Conservation (phyloP, 768 basidiomycete genomes). For the Psilocybe subaeruginosa region DNA sequence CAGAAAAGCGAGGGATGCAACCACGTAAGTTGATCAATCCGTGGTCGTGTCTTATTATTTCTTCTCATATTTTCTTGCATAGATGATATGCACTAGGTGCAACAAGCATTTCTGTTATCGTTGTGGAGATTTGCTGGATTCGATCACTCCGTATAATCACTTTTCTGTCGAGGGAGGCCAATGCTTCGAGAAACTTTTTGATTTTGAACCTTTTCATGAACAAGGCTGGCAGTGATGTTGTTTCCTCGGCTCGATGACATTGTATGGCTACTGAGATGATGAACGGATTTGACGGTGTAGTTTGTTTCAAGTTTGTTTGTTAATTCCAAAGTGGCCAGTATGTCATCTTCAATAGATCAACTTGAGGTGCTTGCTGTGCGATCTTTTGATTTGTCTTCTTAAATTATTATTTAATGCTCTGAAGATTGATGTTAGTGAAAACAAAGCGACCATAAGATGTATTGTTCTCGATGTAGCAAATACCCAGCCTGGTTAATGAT, state of each 20-base stretch:
- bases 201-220: conserved; percentile 26
- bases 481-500: no score
- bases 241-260: neutral
- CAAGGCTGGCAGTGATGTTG: neutral
- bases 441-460: no score
- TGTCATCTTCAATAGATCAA: no score
- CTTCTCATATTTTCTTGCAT: neutral
- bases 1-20: conserved; percentile 82
- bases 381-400: no score
- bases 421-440: no score
- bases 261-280: no score
- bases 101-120: conserved; percentile 77
- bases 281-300: no score
- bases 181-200: conserved; percentile 71
- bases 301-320: no score
- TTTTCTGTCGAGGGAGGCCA: conserved; percentile 51
- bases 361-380: no score
- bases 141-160: conserved; percentile 61
- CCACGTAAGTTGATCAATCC: conserved; percentile 60
- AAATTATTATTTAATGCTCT: no score
- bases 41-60: conserved; percentile 5
- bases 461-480: no score
- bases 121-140: conserved; percentile 58
- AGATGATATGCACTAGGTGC: conserved; percentile 79
- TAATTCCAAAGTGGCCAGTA: no score